phyloP scores from a whole-genome alignment of 1,139 yeast genomes.

The Suhomyces bribrorum region DNA sequence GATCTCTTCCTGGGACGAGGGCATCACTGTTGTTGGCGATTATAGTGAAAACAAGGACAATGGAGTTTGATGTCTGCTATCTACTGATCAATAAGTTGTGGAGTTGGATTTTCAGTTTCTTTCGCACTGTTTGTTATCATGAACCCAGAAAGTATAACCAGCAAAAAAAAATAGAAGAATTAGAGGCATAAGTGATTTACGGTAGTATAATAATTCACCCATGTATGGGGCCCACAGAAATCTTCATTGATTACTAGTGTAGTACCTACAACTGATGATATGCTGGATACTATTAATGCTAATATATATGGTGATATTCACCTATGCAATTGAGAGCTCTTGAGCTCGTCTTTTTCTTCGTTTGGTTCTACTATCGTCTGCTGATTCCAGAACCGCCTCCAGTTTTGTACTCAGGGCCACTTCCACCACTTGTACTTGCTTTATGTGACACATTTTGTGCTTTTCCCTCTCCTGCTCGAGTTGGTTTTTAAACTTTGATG shows the following conservation, averaged over 20 bases:
- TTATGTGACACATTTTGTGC: constrained; percentile 2
- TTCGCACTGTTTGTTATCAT: no score
- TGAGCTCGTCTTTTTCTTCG: constrained; percentile 10
- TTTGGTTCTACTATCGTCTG: constrained; percentile 4
- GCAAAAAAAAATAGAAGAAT: no score
- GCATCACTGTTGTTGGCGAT: background rate
- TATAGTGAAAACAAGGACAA: no score
- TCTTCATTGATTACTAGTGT: no score
- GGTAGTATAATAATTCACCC: no score
- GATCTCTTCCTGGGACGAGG: background rate
- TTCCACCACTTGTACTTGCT: background rate
- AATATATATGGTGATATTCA: background rate
- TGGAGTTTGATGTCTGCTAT: no score
- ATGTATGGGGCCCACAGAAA: no score
- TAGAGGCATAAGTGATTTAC: no score
- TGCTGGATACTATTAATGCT: background rate
- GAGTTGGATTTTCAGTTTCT: no score
- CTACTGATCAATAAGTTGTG: no score
- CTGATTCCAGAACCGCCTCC: background rate
- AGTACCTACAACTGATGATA: background rate
- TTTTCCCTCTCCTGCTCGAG: constrained; percentile 20
- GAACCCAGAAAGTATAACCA: no score
- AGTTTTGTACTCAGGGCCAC: background rate
- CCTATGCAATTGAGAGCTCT: background rate
- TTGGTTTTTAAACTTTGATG: constrained; percentile 11